Conservation (phyloP, 202 grass and related monocot genomes). For the Setaria italica region DNA sequence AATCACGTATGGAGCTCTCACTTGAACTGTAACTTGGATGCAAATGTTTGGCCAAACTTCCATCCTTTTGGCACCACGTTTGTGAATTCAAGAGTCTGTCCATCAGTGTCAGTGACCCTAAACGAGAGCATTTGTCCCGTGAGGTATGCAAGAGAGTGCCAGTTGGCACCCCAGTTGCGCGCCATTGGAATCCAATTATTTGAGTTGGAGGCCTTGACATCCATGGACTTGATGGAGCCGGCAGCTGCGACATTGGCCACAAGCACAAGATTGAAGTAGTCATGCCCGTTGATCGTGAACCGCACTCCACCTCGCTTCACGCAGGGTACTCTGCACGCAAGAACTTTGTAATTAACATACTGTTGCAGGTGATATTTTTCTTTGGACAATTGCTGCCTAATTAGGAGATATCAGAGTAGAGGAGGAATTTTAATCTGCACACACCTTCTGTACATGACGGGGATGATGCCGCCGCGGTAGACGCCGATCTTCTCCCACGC, state of each 20-base stretch:
- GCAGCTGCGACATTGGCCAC: conserved; percentile 55
- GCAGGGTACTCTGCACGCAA: conserved; percentile 53
- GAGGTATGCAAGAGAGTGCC: conserved; percentile 52
- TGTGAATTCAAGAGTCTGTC: conserved; percentile 44
- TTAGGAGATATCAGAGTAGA: too few relatives aligned
- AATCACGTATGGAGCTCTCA: not conserved
- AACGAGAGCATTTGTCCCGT: conserved; percentile 50
- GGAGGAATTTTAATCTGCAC: not conserved
- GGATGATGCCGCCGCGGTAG: conserved; percentile 54
- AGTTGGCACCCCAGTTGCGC: conserved; percentile 61
- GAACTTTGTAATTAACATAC: too few relatives aligned
- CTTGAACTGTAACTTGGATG: not conserved
- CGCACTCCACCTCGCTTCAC: conserved; percentile 47
- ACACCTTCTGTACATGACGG: not conserved
- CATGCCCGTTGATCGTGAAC: conserved; percentile 56
- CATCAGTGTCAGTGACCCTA: conserved; percentile 24
- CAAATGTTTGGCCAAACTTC: not conserved
- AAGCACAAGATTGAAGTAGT: conserved; percentile 64
- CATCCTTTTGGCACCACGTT: not conserved
- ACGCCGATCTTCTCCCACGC: conserved; percentile 82
- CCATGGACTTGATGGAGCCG: conserved; percentile 60
- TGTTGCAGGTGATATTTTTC: too few relatives aligned
- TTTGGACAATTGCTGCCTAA: too few relatives aligned
- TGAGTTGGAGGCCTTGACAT: conserved; percentile 35
- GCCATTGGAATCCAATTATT: conserved; percentile 42